These are phyloP conservation scores for Linnemannia zychae DNA, from an alignment of 192 early-diverging fungal genomes.

Conservation along the genomic window DNA sequence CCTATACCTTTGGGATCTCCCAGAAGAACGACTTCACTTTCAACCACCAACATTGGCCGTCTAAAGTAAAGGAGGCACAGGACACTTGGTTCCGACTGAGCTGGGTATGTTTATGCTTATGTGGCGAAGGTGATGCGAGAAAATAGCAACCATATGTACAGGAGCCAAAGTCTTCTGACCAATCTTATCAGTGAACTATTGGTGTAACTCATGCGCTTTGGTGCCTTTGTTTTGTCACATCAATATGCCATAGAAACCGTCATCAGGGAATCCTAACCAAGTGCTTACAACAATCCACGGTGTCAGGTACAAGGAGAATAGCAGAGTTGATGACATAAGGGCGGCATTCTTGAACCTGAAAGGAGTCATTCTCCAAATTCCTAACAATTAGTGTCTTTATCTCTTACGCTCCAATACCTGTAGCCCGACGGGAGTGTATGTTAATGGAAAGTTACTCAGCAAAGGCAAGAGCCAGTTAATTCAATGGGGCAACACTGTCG, in stretches of 20 bases:
- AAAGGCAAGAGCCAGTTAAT: not conserved
- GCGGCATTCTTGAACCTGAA: no score
- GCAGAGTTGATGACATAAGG: no score
- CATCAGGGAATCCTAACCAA: not conserved
- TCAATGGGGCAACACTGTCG: not conserved
- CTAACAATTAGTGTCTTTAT: not conserved
- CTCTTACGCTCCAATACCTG: not conserved
- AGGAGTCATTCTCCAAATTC: not conserved
- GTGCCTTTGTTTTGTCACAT: no score
- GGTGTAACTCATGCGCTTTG: no score
- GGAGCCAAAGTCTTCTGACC: no score
- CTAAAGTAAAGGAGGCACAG: not conserved
- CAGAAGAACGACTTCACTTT: conserved; percentile 22
- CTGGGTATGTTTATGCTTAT: not conserved
- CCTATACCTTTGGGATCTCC: conserved; percentile 21
- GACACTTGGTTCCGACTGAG: conserved; percentile 18
- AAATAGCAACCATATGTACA: no score
- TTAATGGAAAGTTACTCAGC: not conserved
- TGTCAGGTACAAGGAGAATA: not conserved
- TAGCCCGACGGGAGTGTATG: not conserved
- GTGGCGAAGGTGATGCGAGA: not conserved
- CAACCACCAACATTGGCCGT: conserved; percentile 19
- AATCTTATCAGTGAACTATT: no score
- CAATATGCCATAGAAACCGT: not conserved
- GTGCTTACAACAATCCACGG: not conserved